Base-by-base conservation (phyloP, 2,329 filamentous ascomycete genomes). In the Diplodia intermedia region DNA sequence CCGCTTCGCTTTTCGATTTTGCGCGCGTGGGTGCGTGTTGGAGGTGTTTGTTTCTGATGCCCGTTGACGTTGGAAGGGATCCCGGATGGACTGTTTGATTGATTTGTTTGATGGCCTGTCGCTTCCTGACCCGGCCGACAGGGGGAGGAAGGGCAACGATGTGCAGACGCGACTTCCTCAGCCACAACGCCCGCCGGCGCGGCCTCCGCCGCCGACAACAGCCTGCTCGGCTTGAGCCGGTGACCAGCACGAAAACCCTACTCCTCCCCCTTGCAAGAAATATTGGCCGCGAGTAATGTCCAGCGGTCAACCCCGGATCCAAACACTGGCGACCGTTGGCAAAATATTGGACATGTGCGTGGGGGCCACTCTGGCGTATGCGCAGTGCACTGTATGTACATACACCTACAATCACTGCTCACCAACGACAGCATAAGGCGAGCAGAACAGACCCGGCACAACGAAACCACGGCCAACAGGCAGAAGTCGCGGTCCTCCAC, bases 141-240 rank as follows among this genome's bases (percentile, higher is more conserved):
- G 54, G 54, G 54, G 54, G 31, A 47, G 43, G 43, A 47, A 18
- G 43, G 43, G 43, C 43, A 47, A 20, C 43, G 43, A 47, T 47
- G 7, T 33, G 5, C 5, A 26, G 5, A 15, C 54, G 52, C 54
- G 31, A n/a, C 36, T 4, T 36, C 11, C 20, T 23, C 15, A 38
- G 54, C 54, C 31, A 56, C 31, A 20, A n/a, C 9, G 20, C 26
- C 29, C 14, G 53, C 53, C 31, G 53, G 6, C 31, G 54, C 18
- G 29, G 54, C 43, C 15, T 20, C 18, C 18, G 43, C 7, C 43
- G n/a, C n/a, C 43, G 43, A 47, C 18, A 15, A 47, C 8, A 36
- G 12, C 33, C 18, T 47, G 43, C 43, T n/a, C 15, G 18, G 40
- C 18, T 43, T 43, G 40, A 43, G 15, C 23, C 18, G 40, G 6